A percentile compares a stretch with the other conserved stretches of the same genome.
phyloP scores from a whole-genome alignment of 2,329 filamentous ascomycete genomes.

The Ascochyta pisi region DNA sequence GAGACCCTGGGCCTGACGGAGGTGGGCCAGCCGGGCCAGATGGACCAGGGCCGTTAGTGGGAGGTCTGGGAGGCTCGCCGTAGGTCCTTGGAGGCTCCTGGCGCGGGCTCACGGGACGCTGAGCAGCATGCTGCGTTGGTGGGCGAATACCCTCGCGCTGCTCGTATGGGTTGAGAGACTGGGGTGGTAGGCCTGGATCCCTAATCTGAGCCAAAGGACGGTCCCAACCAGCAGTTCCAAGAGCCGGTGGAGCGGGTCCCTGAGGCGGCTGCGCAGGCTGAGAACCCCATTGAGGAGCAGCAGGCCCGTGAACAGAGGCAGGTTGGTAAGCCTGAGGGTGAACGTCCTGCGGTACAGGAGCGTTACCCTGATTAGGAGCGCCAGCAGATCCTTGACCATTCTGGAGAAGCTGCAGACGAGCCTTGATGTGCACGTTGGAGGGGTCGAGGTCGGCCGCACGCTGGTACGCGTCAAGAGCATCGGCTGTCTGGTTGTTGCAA shows the following conservation, averaged over 20 bases:
- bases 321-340: constrained; percentile 93
- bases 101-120: constrained; percentile 77
- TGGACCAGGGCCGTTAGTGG: constrained; percentile 53
- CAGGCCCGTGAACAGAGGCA: constrained; percentile 80
- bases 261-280: constrained; percentile 70
- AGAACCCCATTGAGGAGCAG: constrained; percentile 87
- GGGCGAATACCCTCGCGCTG: constrained; percentile 75
- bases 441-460: constrained; percentile 94
- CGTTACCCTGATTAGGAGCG: constrained; percentile 72
- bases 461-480: constrained; percentile 94
- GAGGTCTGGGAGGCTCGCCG: constrained; percentile 67
- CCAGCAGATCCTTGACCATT: constrained; percentile 75
- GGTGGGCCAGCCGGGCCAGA: constrained; percentile 45
- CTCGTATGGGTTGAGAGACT: constrained; percentile 83
- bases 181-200: constrained; percentile 66
- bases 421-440: constrained; percentile 93
- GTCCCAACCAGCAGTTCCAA: constrained; percentile 64
- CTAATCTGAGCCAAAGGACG: constrained; percentile 77
- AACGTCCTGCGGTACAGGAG: constrained; percentile 92
- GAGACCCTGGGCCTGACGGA: constrained; percentile 48
- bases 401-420: constrained; percentile 85
- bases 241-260: constrained; percentile 67
- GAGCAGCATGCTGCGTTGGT: constrained; percentile 67
- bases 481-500: constrained; percentile 97
- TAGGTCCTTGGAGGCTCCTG: constrained; percentile 75